Conservation (phyloP, 164 flowering plant genomes). For the Chimonanthus salicifolius region DNA sequence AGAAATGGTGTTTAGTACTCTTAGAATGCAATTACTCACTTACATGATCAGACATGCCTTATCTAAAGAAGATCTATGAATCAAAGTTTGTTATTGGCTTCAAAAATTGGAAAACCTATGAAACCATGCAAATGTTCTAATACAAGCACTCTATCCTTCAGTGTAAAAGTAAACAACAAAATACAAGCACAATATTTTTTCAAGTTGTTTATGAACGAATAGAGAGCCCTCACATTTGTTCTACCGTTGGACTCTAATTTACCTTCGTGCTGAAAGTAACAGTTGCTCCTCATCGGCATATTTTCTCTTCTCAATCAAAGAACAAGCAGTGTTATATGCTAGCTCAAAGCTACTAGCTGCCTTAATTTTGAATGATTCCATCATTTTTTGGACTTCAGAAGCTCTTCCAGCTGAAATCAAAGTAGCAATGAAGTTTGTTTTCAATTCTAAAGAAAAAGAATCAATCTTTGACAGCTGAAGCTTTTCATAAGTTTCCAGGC, state of each 20-base stretch:
- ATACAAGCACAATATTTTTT: neutral
- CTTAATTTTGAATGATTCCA: conserved; percentile 64
- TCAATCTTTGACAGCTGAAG: conserved; percentile 76
- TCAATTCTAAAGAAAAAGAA: conserved; percentile 34
- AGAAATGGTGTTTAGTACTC: neutral
- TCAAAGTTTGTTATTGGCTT: neutral
- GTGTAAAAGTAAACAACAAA: neutral
- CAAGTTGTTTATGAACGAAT: neutral
- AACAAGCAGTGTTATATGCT: conserved; percentile 90
- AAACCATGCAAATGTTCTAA: neutral
- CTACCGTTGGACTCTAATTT: conserved; percentile 2
- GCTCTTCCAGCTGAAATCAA: conserved; percentile 75
- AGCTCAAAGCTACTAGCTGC: conserved; percentile 86
- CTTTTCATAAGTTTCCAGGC: conserved; percentile 61
- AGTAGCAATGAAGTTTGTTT: conserved; percentile 65
- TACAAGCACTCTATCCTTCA: neutral
- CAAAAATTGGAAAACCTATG: neutral
- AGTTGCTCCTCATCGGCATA: conserved; percentile 77
- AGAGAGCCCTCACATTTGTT: neutral
- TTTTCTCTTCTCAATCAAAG: conserved; percentile 63
- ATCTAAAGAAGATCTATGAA: neutral
- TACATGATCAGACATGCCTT: neutral
- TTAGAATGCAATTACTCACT: neutral
- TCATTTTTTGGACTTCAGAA: conserved; percentile 66
- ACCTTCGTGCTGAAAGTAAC: conserved; percentile 79